These are phyloP conservation scores for Lecanosticta acicola DNA, from an alignment of 2,329 filamentous ascomycete genomes.

Conservation along the genomic window DNA sequence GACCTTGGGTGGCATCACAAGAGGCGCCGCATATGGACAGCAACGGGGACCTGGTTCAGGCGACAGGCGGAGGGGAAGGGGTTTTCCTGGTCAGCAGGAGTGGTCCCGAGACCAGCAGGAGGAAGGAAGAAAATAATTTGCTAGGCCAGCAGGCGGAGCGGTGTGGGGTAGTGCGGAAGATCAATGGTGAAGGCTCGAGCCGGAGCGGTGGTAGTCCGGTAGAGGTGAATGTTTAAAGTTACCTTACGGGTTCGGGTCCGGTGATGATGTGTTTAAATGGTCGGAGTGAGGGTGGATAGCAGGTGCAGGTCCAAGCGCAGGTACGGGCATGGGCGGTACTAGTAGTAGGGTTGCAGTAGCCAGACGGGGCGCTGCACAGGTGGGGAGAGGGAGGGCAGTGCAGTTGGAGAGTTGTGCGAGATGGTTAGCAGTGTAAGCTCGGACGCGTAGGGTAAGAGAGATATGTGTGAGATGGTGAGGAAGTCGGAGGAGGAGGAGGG, in stretches of 20 bases:
- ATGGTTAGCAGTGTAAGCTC: too few species aligned
- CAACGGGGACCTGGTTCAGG: slow-evolving; percentile 2
- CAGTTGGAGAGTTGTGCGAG: too few species aligned
- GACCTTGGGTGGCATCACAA: slow-evolving; percentile 54
- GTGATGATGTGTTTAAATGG: too few species aligned
- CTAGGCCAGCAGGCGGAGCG: background rate
- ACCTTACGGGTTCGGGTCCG: background rate
- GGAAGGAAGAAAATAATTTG: slow-evolving; percentile 4
- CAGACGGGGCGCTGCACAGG: too few species aligned
- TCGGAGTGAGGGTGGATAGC: too few species aligned
- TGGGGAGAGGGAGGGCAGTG: too few species aligned
- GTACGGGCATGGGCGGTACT: too few species aligned
- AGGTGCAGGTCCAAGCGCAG: too few species aligned
- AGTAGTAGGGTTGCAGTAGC: too few species aligned
- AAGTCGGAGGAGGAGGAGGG: too few species aligned
- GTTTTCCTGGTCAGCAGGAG: background rate
- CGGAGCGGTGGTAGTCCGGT: slow-evolving; percentile 4
- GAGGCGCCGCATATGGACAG: slow-evolving; percentile 18
- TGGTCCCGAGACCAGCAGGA: background rate
- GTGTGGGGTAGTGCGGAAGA: slow-evolving; percentile 5
- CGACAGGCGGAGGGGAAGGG: background rate
- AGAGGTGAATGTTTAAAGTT: background rate
- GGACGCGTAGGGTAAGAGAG: too few species aligned
- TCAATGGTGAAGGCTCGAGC: slow-evolving; percentile 2
- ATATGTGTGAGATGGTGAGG: too few species aligned